Conservation (phyloP, 768 basidiomycete species). For the Paxillus ammoniavirescens region DNA sequence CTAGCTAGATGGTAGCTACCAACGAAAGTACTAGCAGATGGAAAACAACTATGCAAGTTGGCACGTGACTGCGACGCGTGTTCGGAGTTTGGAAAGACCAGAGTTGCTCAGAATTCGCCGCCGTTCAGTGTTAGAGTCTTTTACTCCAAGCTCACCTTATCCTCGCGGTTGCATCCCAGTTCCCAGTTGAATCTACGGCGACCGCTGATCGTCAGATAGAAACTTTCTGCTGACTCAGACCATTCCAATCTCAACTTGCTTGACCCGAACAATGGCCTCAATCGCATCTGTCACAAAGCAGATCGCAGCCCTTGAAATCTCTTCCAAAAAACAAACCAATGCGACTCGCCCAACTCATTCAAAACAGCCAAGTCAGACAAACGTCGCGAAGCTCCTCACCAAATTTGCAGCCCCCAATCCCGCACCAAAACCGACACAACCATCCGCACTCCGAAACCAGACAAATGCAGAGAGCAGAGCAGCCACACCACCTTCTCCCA, state of each 20-base stretch:
- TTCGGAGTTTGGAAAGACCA: conserved; percentile 15
- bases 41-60: too few species aligned
- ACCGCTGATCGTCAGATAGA: not conserved
- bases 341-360: conserved; percentile 34
- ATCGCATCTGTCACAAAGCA: conserved; percentile 58
- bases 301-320: conserved; percentile 67
- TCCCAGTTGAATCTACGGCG: not conserved
- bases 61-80: conserved; percentile 31
- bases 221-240: too few species aligned
- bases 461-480: conserved; percentile 22
- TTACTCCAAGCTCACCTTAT: not conserved
- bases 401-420: conserved; percentile 72
- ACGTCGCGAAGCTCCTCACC: conserved; percentile 68
- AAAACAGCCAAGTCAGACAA: conserved; percentile 59
- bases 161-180: not conserved
- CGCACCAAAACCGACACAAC: conserved; percentile 28
- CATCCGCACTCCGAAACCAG: conserved; percentile 46
- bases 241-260: not conserved
- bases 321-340: conserved; percentile 45
- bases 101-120: not conserved
- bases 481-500: conserved; percentile 24
- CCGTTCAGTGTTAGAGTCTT: not conserved
- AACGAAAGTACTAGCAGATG: too few species aligned
- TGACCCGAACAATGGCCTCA: conserved; percentile 40
- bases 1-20: too few species aligned